A percentile compares a stretch with the other conserved stretches of the same genome.
Evolutionary conservation across 169 alveolate genomes (phyloP).

Genomic region (Plasmodium relictum): DNA sequence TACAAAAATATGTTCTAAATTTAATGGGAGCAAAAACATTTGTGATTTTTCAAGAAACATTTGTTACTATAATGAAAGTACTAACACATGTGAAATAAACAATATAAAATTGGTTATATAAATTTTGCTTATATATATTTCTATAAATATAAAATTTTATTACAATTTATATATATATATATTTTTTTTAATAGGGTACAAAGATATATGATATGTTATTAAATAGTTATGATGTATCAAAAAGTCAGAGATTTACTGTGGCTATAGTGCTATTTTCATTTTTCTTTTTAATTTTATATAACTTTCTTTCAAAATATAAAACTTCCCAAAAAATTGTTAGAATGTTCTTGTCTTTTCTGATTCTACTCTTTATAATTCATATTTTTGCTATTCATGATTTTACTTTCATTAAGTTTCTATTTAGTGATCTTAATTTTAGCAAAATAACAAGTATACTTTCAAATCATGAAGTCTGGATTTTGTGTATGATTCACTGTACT

Average conservation of each 20-base stretch:
- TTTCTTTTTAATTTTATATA: slow-evolving; percentile 28
- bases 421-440: slow-evolving; percentile 4
- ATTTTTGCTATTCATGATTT: slow-evolving; percentile 42
- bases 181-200: slow-evolving; percentile 21
- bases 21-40: slow-evolving; percentile 49
- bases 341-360: slow-evolving; percentile 17
- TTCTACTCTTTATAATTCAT: slow-evolving; percentile 10
- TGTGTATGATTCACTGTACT: slow-evolving; percentile 63
- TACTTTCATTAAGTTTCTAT: slow-evolving; percentile 10
- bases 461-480: slow-evolving; percentile 59
- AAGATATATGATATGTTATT: slow-evolving; percentile 53
- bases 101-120: slow-evolving; percentile 24
- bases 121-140: not conserved
- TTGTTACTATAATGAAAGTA: slow-evolving; percentile 40
- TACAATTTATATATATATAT: not conserved
- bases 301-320: slow-evolving; percentile 40
- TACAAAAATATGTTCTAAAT: slow-evolving; percentile 50
- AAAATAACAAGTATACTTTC: slow-evolving; percentile 3
- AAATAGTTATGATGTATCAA: slow-evolving; percentile 28
- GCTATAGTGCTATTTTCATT: slow-evolving; percentile 23
- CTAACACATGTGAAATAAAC: slow-evolving; percentile 33
- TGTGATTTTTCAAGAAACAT: slow-evolving; percentile 43
- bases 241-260: slow-evolving; percentile 19
- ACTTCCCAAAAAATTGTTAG: slow-evolving; percentile 34
- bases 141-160: not conserved